Base-by-base conservation (phyloP, 768 basidiomycete species). In the Saitozyma sp. region DNA sequence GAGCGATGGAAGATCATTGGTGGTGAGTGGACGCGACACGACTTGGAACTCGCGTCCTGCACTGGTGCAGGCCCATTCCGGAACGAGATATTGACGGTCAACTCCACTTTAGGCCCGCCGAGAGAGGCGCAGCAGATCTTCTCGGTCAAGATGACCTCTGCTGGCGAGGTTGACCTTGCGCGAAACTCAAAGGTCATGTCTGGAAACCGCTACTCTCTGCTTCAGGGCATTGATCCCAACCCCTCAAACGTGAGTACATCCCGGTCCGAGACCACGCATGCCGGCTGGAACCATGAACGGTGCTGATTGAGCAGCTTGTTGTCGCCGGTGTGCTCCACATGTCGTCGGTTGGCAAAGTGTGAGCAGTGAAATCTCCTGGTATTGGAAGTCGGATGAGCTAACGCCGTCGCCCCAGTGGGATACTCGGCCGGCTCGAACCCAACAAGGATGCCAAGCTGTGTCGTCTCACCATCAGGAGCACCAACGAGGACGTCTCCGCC, bases 1-100 rank as follows among this genome's bases (percentile, higher is more conserved):
- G 94, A 97, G 79, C 84, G 96, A 56, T 99, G 96, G 96, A 94
- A 92, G 79, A 81, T 96, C 69, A 98, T 98, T 56, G 96, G 96
- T 8, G 96, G 78, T 79, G 52, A 60, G 75, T 69, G 11, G 37
- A 14, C 14, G 11, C 52, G 11, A 13, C 13, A 56, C 17, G 13
- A 19, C 50, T 2, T 2, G 11, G 17, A 16, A 1, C 13, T 8
- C 20, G 9, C 11, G 49, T 20, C 38, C 17, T 5, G 29, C 29
- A 29, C 29, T 29, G 29, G 29, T 29, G 29, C 29, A 29, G 29
- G 29, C 29, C 2, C 29, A 29, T 29, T 5, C 29, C 29, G 29
- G 29, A 5, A 29, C 29, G 29, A 29, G 29, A 5, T 29, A 29
- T 29, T 29, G 29, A 29, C 29, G 29, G 5, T 37, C 48, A 63